A percentile compares a stretch with the other conserved stretches of the same genome.
Evolutionary conservation across 1,139 yeast genomes (phyloP).

Genomic region (Nakaseomyces sp.): DNA sequence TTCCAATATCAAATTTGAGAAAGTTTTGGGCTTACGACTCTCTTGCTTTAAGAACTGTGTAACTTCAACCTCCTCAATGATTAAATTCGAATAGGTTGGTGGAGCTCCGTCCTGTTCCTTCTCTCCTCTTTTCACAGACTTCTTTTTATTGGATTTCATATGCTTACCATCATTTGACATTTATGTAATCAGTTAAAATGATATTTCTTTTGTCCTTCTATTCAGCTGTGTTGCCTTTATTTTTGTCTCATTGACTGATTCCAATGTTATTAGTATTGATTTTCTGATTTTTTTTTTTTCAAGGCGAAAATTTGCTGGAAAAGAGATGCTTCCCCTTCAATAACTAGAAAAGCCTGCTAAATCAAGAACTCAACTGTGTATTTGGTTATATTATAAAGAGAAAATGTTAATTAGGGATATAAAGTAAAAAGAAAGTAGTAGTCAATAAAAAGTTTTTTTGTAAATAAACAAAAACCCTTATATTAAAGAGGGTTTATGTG

Average conservation of each 20-base stretch:
- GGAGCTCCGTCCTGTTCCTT: not conserved
- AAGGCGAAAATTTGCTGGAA: no score
- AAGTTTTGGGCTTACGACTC: not conserved
- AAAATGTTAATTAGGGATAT: not conserved
- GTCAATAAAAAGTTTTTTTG: not conserved
- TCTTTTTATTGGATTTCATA: not conserved
- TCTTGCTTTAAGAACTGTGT: not conserved
- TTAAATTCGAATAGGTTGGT: not conserved
- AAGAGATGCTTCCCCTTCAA: no score
- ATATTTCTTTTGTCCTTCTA: no score
- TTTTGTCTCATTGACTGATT: no score
- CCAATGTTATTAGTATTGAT: no score
- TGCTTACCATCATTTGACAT: no score
- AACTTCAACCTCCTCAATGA: constrained; percentile 1
- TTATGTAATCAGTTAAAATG: no score
- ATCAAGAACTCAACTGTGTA: no score
- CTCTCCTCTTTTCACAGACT: not conserved
- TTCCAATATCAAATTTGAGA: constrained; percentile 8
- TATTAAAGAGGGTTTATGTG: not conserved
- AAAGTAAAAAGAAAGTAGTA: not conserved
- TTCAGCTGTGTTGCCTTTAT: no score
- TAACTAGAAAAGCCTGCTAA: no score
- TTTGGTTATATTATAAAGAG: no score
- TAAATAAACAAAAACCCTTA: not conserved
- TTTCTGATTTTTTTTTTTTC: no score